phyloP scores from a whole-genome alignment of 148 eudicot species.

The Camellia lanceoleosa region DNA sequence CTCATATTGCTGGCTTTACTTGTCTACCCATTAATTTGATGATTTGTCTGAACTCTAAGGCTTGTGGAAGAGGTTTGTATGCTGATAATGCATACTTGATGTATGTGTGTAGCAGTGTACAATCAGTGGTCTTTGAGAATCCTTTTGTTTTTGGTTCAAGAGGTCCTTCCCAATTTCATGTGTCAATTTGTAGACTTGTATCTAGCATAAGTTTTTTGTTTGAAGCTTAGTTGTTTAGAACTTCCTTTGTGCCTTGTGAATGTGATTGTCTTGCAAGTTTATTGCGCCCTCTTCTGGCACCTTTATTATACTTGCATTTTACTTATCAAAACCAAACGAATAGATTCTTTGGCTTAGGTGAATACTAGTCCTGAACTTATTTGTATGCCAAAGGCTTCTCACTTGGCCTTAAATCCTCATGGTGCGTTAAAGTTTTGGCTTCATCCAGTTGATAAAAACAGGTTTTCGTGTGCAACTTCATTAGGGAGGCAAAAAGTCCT shows the following conservation, averaged over 20 bases:
- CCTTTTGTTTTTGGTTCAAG: background rate
- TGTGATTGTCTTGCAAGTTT: no score
- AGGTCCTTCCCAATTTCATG: background rate
- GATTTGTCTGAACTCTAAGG: background rate
- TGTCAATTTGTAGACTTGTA: background rate
- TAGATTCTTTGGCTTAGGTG: background rate
- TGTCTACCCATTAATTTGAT: no score
- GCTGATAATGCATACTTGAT: background rate
- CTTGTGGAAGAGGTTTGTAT: background rate
- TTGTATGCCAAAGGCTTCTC: background rate
- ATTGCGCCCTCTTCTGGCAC: no score
- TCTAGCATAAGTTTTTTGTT: background rate
- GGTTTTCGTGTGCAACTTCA: no score
- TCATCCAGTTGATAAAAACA: no score
- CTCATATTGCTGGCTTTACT: no score
- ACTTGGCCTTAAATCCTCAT: background rate
- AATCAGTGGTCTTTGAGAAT: no score
- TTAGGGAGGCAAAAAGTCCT: no score
- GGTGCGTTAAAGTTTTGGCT: background rate
- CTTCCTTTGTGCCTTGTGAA: background rate
- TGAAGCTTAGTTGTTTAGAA: background rate
- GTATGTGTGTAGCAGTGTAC: background rate
- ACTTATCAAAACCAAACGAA: background rate
- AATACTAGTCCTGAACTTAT: background rate
- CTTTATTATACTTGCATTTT: no score